phyloP scores from a whole-genome alignment of 2,329 filamentous ascomycete genomes.

The Beauveria bassiana region DNA sequence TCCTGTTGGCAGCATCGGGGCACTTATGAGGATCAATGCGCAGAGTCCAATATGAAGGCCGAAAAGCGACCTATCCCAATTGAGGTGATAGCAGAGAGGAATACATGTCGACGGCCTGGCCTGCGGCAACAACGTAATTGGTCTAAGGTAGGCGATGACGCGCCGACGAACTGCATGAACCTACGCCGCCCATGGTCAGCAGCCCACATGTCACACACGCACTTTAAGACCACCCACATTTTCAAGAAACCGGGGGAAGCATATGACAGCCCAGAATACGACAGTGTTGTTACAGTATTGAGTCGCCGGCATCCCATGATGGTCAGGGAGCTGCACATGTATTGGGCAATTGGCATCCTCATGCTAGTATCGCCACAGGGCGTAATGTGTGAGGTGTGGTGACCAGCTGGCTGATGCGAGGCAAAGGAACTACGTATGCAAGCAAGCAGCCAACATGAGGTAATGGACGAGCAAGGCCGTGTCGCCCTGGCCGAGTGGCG shows the following conservation, averaged over 20 bases:
- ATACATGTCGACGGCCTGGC: neutral
- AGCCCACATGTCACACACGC: slow-evolving; percentile 7
- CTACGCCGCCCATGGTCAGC: slow-evolving; percentile 2
- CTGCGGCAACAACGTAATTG: neutral
- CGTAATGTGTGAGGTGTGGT: slow-evolving; percentile 3
- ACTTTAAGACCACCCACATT: neutral
- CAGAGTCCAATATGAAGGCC: neutral
- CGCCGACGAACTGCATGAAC: slow-evolving; percentile 2
- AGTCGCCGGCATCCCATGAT: neutral
- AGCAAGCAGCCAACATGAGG: neutral
- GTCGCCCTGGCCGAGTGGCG: slow-evolving; percentile 4
- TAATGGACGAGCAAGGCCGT: neutral
- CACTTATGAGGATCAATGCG: too few relatives aligned
- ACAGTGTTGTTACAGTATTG: neutral
- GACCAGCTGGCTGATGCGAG: slow-evolving; percentile 8
- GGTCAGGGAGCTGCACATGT: neutral
- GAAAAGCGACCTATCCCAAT: neutral
- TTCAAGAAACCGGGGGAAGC: neutral
- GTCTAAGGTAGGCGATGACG: slow-evolving; percentile 2
- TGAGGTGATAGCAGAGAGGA: neutral
- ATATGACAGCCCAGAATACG: slow-evolving; percentile 4
- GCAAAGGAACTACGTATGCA: slow-evolving; percentile 2
- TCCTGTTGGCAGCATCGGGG: neutral
- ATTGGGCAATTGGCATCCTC: neutral
- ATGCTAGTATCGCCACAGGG: neutral